A percentile compares a stretch with the other conserved stretches of the same genome.
Evolutionary conservation across 306 rosid genomes (phyloP).

Genomic region (Potentilla sterilis): DNA sequence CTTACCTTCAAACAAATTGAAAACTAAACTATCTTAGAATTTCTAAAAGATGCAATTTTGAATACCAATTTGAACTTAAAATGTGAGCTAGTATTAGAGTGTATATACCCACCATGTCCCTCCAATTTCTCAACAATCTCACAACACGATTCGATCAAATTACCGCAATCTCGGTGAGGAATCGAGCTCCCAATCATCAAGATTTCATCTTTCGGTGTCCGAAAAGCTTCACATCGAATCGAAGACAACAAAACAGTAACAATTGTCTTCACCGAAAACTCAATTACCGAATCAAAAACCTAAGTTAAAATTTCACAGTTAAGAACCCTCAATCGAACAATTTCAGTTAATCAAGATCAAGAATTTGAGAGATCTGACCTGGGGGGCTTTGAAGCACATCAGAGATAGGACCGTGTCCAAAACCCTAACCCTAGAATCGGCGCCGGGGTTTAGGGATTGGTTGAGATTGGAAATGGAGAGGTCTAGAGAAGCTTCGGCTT

Average conservation of each 20-base stretch:
- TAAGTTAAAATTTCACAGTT: conserved; percentile 12
- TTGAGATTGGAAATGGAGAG: conserved; percentile 32
- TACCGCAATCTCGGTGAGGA: conserved; percentile 20
- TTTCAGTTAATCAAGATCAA: neutral
- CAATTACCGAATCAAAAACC: conserved; percentile 37
- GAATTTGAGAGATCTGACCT: conserved; percentile 21
- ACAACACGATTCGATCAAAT: conserved; percentile 29
- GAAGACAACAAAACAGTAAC: conserved; percentile 28
- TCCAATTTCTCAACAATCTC: conserved; percentile 29
- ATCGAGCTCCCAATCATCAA: conserved; percentile 38
- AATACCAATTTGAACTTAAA: neutral
- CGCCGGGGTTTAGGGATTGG: conserved; percentile 33
- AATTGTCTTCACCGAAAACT: conserved; percentile 25
- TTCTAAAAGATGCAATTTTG: neutral
- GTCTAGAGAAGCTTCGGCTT: conserved; percentile 16
- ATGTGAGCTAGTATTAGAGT: neutral
- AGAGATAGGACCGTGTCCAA: conserved; percentile 38
- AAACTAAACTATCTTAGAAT: neutral
- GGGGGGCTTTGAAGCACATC: conserved; percentile 42
- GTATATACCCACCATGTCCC: conserved; percentile 26
- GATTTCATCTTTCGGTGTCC: conserved; percentile 21
- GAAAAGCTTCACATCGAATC: conserved; percentile 25
- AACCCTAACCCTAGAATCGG: conserved; percentile 38
- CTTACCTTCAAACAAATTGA: conserved; percentile 23
- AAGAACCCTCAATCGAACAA: neutral